These are phyloP conservation scores for Spergularia marina DNA, from an alignment of 148 eudicot species.

Conservation along the genomic window DNA sequence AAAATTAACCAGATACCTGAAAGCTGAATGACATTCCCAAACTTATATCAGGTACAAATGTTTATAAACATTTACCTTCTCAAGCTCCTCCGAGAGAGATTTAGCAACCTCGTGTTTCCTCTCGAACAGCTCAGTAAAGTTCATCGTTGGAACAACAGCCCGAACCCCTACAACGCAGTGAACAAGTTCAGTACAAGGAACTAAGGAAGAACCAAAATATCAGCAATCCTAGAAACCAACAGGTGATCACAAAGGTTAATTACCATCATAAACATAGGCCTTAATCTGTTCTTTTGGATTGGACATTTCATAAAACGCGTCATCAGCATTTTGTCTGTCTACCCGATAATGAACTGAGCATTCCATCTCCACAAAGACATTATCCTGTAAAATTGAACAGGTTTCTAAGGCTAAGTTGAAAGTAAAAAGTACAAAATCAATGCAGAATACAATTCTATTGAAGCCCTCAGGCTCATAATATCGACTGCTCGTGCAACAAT, in stretches of 20 bases:
- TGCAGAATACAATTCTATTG: background rate
- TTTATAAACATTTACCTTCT: conserved; percentile 56
- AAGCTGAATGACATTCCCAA: background rate
- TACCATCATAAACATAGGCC: conserved; percentile 94
- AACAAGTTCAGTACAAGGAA: background rate
- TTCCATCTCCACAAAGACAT: conserved; percentile 81
- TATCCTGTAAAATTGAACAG: conserved; percentile 58
- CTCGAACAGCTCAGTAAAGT: conserved; percentile 73
- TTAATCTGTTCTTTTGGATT: conserved; percentile 92
- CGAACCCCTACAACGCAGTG: conserved; percentile 56
- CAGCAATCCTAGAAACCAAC: background rate
- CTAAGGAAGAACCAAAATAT: background rate
- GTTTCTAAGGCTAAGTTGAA: too few relatives aligned
- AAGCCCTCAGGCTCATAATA: too few relatives aligned
- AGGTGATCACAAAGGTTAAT: background rate
- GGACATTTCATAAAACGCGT: conserved; percentile 90
- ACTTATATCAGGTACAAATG: background rate
- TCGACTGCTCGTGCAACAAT: too few relatives aligned
- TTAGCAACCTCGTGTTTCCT: conserved; percentile 87
- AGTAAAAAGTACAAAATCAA: background rate
- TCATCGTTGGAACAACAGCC: conserved; percentile 86
- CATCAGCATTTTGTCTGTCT: conserved; percentile 73
- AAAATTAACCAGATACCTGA: too few relatives aligned
- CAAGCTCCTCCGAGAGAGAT: conserved; percentile 81
- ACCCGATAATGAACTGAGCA: conserved; percentile 94